phyloP scores from a whole-genome alignment of 768 basidiomycete genomes.

The Clitopilus hobsonii region DNA sequence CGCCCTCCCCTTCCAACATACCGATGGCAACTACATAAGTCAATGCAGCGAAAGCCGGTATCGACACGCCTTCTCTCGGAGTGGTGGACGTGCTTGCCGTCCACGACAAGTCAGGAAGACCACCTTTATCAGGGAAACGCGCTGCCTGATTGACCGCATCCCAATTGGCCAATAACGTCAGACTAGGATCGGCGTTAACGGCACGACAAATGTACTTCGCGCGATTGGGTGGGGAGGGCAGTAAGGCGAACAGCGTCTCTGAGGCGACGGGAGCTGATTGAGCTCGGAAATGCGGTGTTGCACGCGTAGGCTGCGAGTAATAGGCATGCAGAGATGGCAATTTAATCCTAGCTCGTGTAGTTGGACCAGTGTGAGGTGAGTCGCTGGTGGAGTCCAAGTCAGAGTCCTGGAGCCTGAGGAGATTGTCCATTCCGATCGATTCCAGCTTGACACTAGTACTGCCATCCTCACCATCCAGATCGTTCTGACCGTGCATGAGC shows the following conservation, averaged over 20 bases:
- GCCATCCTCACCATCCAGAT: conserved; percentile 2
- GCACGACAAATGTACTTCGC: background rate
- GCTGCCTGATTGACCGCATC: background rate
- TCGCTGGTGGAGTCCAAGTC: conserved; percentile 10
- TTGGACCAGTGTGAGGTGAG: conserved; percentile 1
- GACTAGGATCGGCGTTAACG: background rate
- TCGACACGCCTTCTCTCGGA: background rate
- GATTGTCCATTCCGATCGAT: conserved; percentile 17
- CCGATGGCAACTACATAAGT: background rate
- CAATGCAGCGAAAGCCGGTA: background rate
- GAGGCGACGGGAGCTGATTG: background rate
- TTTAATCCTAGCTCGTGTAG: conserved; percentile 4
- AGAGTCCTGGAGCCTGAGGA: conserved; percentile 12
- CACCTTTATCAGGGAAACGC: background rate
- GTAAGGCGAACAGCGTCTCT: background rate
- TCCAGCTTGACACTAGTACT: conserved; percentile 24
- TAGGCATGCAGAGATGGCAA: conserved; percentile 8
- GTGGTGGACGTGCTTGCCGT: no score
- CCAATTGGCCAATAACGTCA: background rate
- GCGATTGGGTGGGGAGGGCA: background rate
- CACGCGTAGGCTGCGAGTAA: background rate
- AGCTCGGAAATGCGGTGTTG: background rate
- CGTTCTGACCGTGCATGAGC: conserved; percentile 44
- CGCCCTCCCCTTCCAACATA: background rate
- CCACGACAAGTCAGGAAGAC: no score